These are phyloP conservation scores for Backusella tuberculispora DNA, from an alignment of 192 early-diverging fungal genomes.

Conservation along the genomic window DNA sequence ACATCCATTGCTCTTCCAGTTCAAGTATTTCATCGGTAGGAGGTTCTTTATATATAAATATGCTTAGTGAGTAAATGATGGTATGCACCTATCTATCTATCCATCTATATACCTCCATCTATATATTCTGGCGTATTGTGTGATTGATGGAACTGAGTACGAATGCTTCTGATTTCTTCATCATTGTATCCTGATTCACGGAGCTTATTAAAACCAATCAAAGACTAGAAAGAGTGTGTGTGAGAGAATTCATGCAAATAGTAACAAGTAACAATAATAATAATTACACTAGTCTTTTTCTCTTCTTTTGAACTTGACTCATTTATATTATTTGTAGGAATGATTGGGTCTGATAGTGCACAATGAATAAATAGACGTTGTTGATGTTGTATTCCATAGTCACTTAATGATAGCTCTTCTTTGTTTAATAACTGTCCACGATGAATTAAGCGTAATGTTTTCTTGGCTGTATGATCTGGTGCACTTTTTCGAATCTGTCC, in stretches of 20 bases:
- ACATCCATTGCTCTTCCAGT: constrained; percentile 60
- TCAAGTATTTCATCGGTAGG: constrained; percentile 34
- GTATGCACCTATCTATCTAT: neutral
- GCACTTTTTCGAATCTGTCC: constrained; percentile 43
- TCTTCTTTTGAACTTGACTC: neutral
- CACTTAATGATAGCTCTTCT: constrained; percentile 32
- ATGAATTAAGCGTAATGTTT: constrained; percentile 54
- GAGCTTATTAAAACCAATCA: constrained; percentile 54
- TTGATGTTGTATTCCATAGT: constrained; percentile 32
- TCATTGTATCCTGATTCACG: constrained; percentile 59
- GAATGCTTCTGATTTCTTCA: constrained; percentile 57
- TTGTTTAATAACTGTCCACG: constrained; percentile 45
- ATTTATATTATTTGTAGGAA: constrained; percentile 8
- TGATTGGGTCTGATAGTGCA: constrained; percentile 48
- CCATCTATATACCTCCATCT: constrained; percentile 31
- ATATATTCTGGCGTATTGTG: constrained; percentile 39
- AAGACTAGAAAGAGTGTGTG: neutral
- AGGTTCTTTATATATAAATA: constrained; percentile 15
- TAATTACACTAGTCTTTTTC: neutral
- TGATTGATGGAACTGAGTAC: constrained; percentile 54
- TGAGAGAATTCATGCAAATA: constrained; percentile 8
- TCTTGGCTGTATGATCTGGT: constrained; percentile 35
- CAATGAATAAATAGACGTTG: constrained; percentile 50
- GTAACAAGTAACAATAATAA: too few species aligned
- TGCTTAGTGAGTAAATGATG: neutral